Conservation (phyloP, 495 filamentous ascomycete genomes). For the Evansstolkia leycettana region DNA sequence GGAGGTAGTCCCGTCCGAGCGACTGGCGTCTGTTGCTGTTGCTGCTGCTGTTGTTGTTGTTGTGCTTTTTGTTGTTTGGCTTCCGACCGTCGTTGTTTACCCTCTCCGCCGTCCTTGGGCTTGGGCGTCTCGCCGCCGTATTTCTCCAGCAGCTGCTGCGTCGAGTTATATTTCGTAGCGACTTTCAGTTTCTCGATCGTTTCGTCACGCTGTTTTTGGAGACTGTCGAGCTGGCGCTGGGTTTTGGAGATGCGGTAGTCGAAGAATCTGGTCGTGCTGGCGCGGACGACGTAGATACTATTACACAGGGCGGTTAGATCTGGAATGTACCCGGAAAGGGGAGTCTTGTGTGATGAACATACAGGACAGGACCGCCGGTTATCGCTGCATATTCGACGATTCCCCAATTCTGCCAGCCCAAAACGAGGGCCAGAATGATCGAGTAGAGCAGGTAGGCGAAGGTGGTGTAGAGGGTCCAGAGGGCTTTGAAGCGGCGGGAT, state of each 20-base stretch:
- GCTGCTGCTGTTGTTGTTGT: slow-evolving; percentile 1
- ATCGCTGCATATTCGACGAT: slow-evolving; percentile 63
- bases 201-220: slow-evolving; percentile 63
- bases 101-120: slow-evolving; percentile 20
- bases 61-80: slow-evolving; percentile 8
- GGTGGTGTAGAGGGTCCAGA: slow-evolving; percentile 80
- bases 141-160: slow-evolving; percentile 84
- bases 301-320: not conserved
- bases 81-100: slow-evolving; percentile 12
- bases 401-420: slow-evolving; percentile 75
- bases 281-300: slow-evolving; percentile 59
- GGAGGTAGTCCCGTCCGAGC: slow-evolving; percentile 52
- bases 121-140: slow-evolving; percentile 59
- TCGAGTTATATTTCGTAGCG: slow-evolving; percentile 91
- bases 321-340: not conserved
- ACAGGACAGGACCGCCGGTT: slow-evolving; percentile 69
- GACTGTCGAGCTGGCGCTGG: slow-evolving; percentile 53
- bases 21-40: slow-evolving; percentile 11
- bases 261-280: slow-evolving; percentile 52
- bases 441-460: slow-evolving; percentile 82
- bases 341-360: slow-evolving; percentile 12
- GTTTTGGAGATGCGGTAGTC: slow-evolving; percentile 64
- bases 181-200: slow-evolving; percentile 91
- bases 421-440: slow-evolving; percentile 66
- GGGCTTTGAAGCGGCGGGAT: slow-evolving; percentile 65